Evolutionary conservation across 257 asterid genomes (phyloP).

Genomic region (Mentha longifolia): DNA sequence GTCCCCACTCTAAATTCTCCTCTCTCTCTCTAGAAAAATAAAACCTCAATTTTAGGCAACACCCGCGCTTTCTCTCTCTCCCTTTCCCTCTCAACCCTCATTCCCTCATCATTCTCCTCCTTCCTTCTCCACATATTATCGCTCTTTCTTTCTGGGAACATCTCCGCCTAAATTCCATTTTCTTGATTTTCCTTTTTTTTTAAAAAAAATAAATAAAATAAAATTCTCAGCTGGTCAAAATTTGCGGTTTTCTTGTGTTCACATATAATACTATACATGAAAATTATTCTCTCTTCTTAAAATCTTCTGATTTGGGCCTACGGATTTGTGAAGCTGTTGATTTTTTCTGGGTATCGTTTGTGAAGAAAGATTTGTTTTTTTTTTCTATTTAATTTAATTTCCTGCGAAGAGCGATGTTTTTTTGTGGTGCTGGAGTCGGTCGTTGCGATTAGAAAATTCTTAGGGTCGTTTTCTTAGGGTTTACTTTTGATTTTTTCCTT

Average conservation of each 20-base stretch:
- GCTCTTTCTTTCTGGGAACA: conserved; percentile 20
- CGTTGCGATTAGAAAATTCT: conserved; percentile 4
- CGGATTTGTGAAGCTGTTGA: conserved; percentile 14
- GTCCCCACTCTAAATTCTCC: conserved; percentile 33
- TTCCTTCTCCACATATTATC: conserved; percentile 32
- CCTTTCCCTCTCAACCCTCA: conserved; percentile 34
- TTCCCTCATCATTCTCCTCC: conserved; percentile 35
- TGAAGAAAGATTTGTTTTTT: conserved; percentile 8
- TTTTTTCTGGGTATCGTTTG: conserved; percentile 15
- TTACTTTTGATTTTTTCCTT: conserved; percentile 24
- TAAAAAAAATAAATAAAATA: too few relatives aligned
- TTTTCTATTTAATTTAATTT: neutral
- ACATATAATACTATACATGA: too few relatives aligned
- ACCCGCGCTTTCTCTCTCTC: conserved; percentile 44
- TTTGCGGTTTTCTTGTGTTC: conserved; percentile 29
- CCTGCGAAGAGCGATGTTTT: conserved; percentile 20
- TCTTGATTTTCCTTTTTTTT: conserved; percentile 10
- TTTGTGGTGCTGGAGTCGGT: conserved; percentile 35
- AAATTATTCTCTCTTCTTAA: neutral
- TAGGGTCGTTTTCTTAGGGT: conserved; percentile 55
- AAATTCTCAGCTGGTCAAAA: conserved; percentile 45
- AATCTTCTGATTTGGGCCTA: conserved; percentile 25
- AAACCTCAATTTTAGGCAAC: conserved; percentile 41
- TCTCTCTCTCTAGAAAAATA: neutral
- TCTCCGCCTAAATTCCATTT: conserved; percentile 25